Evolutionary conservation across 2,329 filamentous ascomycete species (phyloP).

Genomic region (Cladosporium velox): DNA sequence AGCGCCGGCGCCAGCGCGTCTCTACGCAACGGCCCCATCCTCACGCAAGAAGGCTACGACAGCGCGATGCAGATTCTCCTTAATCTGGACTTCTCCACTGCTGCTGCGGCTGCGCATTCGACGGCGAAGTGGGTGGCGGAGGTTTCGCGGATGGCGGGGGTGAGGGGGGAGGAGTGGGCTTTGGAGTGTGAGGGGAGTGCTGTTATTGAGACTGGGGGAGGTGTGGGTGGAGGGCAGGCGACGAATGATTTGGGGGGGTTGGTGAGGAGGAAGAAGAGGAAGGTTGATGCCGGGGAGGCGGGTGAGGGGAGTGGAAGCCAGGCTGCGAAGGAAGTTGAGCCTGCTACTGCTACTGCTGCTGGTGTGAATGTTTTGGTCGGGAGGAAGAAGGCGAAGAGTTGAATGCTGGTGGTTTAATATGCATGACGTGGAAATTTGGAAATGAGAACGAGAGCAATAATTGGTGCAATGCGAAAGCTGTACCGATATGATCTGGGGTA

Average conservation of each 20-base stretch:
- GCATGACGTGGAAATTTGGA: background rate
- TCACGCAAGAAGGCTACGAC: slow-evolving; percentile 44
- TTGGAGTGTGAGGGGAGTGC: slow-evolving; percentile 28
- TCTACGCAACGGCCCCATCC: slow-evolving; percentile 26
- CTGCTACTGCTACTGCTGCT: background rate
- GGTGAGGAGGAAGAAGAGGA: slow-evolving; percentile 55
- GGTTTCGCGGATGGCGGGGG: slow-evolving; percentile 19
- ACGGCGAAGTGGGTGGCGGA: slow-evolving; percentile 72
- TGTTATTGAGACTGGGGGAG: slow-evolving; percentile 8
- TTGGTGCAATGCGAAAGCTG: background rate
- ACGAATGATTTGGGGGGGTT: slow-evolving; percentile 42
- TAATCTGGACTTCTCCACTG: slow-evolving; percentile 70
- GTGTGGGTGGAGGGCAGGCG: slow-evolving; percentile 12
- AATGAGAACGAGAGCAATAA: background rate
- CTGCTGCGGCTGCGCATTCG: slow-evolving; percentile 63
- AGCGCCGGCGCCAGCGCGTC: slow-evolving; percentile 19
- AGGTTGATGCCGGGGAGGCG: slow-evolving; percentile 25
- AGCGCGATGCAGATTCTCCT: slow-evolving; percentile 61
- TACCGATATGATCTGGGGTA: slow-evolving; percentile 15
- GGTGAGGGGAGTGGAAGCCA: slow-evolving; percentile 16
- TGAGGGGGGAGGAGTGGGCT: slow-evolving; percentile 26
- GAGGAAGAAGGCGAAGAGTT: slow-evolving; percentile 59
- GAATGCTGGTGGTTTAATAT: background rate
- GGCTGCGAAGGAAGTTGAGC: background rate
- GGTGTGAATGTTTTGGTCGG: slow-evolving; percentile 57